Percentiles rank a stretch among this genome's conserved stretches.
These are phyloP conservation scores for Skeletonema tropicum DNA, from an alignment of 108 stramenopile species.

Conservation along the genomic window DNA sequence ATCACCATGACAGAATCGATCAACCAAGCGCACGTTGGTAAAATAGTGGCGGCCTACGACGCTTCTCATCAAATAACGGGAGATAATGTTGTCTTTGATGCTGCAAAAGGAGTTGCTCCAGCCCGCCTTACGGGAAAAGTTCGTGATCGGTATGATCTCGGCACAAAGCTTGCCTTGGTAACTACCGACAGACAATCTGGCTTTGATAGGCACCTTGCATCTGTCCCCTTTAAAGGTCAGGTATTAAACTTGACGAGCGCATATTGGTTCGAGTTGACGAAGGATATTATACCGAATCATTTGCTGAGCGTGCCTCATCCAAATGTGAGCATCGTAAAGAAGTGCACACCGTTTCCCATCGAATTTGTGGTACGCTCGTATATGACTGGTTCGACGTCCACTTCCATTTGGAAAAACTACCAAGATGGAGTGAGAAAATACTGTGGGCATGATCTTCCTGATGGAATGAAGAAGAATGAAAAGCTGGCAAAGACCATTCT, in stretches of 20 bases:
- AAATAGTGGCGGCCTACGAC: slow-evolving; percentile 45
- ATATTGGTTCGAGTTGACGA: slow-evolving; percentile 95
- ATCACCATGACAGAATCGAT: too few relatives aligned
- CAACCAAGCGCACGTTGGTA: not conserved
- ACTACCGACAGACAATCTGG: slow-evolving; percentile 98
- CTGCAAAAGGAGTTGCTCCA: slow-evolving; percentile 35
- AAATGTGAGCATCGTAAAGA: slow-evolving; percentile 90
- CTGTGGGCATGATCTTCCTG: slow-evolving; percentile 94
- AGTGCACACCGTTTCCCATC: slow-evolving; percentile 95
- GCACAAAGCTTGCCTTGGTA: slow-evolving; percentile 79
- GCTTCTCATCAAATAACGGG: slow-evolving; percentile 46
- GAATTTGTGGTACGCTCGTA: slow-evolving; percentile 97
- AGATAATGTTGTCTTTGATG: slow-evolving; percentile 36
- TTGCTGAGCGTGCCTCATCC: slow-evolving; percentile 90
- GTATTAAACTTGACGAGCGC: slow-evolving; percentile 94
- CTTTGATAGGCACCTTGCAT: slow-evolving; percentile 95
- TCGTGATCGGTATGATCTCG: slow-evolving; percentile 78
- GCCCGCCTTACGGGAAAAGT: slow-evolving; percentile 67
- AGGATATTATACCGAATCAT: slow-evolving; percentile 94
- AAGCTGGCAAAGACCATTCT: slow-evolving; percentile 78
- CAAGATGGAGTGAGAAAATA: slow-evolving; percentile 90
- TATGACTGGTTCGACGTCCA: slow-evolving; percentile 96
- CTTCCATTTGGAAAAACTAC: slow-evolving; percentile 99
- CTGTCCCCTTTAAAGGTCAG: slow-evolving; percentile 96
- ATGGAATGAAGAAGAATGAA: slow-evolving; percentile 96